Evolutionary conservation across 1,139 yeast species (phyloP), one percentile per base, ranked within the genome.

Genomic region (Geotrichum phurueaensis): DNA sequence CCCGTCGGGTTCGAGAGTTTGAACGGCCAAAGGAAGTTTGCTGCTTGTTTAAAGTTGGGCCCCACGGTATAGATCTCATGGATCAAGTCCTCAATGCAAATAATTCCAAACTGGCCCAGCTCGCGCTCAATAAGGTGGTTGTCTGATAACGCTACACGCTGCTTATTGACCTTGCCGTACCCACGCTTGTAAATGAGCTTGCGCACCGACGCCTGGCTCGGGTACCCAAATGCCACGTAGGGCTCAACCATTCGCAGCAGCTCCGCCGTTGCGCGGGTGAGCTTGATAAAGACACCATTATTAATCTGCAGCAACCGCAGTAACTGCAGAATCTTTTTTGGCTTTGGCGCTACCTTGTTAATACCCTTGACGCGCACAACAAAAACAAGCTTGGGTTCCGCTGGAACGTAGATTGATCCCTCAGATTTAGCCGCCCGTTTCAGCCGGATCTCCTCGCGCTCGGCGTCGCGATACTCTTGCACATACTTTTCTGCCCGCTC

Each of bases 1-100:
- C 99, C 99, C 79, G 86, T 85, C 79, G 99, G 99, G 87, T 90
- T 91, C 75, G 98, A 91, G 78, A 94, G 88, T 86, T 92, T 89
- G 96, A 94, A 94, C 82, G 99, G 99, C 97, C 97, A 94, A 82
- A 94, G 84, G 85, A 94, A 94, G 97, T 94, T 94, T 90, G 90
- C 88, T 74, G 91, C 99, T 85, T 94, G 98, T 86, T 94, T 94
- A 92, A 92, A 94, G 92, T 91, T 89, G 79, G 98, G 97, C 78
- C 98, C 98, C 78, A 92, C 97, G 69, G 97, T 88, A 88, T 84
- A 87, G 76, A 94, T 89, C 85, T 94, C 99, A 87, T 94, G 99
- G 81, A 94, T 89, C 83, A 94, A 85, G 80, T 94, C 99, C 83
- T 94, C 99, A 73, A 94, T 79, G 73, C 96, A 92, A 79, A 85